Evolutionary conservation across 202 grass and related monocot species (phyloP), one percentile per base, ranked within the genome.

Genomic region (Panicum virgatum): DNA sequence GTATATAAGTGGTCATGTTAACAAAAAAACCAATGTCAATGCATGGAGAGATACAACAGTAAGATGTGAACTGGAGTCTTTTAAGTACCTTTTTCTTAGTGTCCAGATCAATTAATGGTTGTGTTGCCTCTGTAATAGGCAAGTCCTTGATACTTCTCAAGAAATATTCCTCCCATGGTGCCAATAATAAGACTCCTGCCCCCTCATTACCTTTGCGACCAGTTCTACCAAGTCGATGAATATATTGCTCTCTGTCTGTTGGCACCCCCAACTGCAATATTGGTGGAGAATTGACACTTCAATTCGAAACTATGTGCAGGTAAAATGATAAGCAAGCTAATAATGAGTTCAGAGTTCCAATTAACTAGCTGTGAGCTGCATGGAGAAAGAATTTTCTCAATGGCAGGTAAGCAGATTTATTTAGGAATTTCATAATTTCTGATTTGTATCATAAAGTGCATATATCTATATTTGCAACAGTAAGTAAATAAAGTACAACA

Each of bases 211-310:
- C 94, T 94, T 62, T 89, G 70, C 92, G 88, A 30, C 92, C 94
- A 72, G 90, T 97, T 89, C 92, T 97, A 82, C 94, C 94, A 81
- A 97, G 88, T 78, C 94, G 86, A 84, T 94, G 94, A 66, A 97
- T 97, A 80, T 97, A 97, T 85, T 94, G 94, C 34, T 97, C 94
- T 87, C 94, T 92, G 69, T 94, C 94, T 65, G 84, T 71, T 66
- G 92, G 92, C 25, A 94, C 92, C 23, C 91, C 91, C 75, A 97
- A 84, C 91, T 97, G 79, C 61, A 76, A 83, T 26, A 83, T 70
- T 52, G 12, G 71, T 36, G 48, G 81, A 50, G 63, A 52, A 32
- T 83, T 61, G 62, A 70, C 30, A 61, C 18, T 26, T 38, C 15
- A 14, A 53, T n/a, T 23, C 56, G 46, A 59, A 73, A 43, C 34